Percentiles rank a stretch among this genome's conserved stretches.
Evolutionary conservation across 108 stramenopile genomes (phyloP).

Genomic region (Nitzschia sp.): DNA sequence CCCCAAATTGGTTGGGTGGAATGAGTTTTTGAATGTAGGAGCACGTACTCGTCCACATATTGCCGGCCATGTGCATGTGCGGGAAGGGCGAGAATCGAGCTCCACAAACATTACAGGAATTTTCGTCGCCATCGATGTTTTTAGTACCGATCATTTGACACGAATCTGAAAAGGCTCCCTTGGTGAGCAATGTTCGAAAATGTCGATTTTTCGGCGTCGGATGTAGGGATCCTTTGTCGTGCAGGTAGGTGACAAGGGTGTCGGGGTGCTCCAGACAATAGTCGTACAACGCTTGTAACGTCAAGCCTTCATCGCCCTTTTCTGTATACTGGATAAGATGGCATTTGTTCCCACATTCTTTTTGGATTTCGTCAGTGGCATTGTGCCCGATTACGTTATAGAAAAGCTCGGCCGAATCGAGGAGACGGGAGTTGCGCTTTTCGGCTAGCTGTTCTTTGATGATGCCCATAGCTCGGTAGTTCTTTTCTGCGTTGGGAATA

Average conservation of each 20-base stretch:
- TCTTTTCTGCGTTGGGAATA: slow-evolving; percentile 1
- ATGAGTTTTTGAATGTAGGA: slow-evolving; percentile 35
- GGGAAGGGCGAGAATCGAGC: slow-evolving; percentile 41
- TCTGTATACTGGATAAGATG: slow-evolving; percentile 1
- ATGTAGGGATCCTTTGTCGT: slow-evolving; percentile 43
- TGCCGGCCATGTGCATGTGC: slow-evolving; percentile 43
- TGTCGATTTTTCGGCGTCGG: slow-evolving; percentile 4
- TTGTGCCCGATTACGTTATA: slow-evolving; percentile 12
- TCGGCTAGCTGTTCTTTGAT: slow-evolving; percentile 2
- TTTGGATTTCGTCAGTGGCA: slow-evolving; percentile 5
- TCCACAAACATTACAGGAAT: slow-evolving; percentile 37
- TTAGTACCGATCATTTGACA: slow-evolving; percentile 19
- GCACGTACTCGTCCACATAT: slow-evolving; percentile 47
- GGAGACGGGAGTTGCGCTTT: neutral
- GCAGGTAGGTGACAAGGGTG: slow-evolving; percentile 32
- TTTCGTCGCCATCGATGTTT: no score
- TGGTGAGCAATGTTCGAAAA: slow-evolving; percentile 28
- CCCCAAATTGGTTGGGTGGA: slow-evolving; percentile 17
- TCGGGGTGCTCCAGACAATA: slow-evolving; percentile 23
- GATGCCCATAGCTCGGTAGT: neutral
- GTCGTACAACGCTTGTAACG: slow-evolving; percentile 27
- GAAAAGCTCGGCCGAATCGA: neutral
- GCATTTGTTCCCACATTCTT: neutral
- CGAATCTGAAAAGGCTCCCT: slow-evolving; percentile 30
- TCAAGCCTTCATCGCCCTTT: slow-evolving; percentile 17